Conservation (phyloP, 495 filamentous ascomycete genomes). For the Penicillium roqueforti region DNA sequence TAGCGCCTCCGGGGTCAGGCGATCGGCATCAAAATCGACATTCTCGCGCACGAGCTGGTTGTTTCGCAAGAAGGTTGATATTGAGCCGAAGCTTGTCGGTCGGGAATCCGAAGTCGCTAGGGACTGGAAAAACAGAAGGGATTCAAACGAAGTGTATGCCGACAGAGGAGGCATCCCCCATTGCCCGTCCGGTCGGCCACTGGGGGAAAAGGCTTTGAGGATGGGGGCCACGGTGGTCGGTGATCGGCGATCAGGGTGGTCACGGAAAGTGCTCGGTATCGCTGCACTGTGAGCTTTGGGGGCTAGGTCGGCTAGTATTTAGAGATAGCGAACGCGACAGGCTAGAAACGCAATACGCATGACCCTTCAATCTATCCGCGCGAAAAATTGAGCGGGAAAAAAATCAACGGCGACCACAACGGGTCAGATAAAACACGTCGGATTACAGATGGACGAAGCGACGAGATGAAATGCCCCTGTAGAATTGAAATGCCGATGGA, state of each 20-base stretch:
- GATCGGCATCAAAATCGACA: conserved; percentile 63
- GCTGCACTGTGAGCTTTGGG: conserved; percentile 7
- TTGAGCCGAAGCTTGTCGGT: conserved; percentile 60
- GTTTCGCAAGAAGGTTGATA: conserved; percentile 69
- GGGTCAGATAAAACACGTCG: background rate
- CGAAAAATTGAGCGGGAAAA: conserved; percentile 4
- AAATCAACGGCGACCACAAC: conserved; percentile 3
- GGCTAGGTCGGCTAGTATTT: background rate
- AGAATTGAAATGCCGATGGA: conserved; percentile 1
- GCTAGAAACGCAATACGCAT: conserved; percentile 6
- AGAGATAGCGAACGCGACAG: conserved; percentile 6
- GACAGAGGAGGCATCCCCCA: conserved; percentile 55
- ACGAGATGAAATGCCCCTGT: background rate
- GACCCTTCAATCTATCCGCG: conserved; percentile 6
- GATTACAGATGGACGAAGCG: background rate
- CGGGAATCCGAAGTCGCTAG: conserved; percentile 64
- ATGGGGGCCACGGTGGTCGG: conserved; percentile 44
- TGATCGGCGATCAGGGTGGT: conserved; percentile 20
- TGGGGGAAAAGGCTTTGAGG: conserved; percentile 32
- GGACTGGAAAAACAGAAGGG: conserved; percentile 82
- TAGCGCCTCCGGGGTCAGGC: conserved; percentile 74
- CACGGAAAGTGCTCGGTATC: conserved; percentile 13
- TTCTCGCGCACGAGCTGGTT: conserved; percentile 65
- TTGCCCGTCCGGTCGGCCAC: conserved; percentile 44
- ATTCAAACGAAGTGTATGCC: conserved; percentile 81